Conservation (phyloP, 2,329 filamentous ascomycete species). For the Neofusicoccum kwambonambiense region DNA sequence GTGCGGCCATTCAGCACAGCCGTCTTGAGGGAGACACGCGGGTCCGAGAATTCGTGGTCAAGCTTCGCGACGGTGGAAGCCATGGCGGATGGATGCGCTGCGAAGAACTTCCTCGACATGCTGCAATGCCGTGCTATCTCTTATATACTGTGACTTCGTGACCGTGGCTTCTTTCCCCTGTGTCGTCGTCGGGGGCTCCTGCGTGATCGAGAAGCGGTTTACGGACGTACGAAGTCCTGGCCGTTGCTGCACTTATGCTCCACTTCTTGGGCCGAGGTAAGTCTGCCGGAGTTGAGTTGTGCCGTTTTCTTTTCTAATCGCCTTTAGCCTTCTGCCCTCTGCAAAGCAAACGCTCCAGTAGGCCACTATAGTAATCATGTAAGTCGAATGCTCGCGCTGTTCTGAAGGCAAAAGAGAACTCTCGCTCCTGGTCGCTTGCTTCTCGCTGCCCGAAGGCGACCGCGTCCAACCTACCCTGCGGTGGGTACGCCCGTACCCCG, state of each 20-base stretch:
- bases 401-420: too few relatives aligned
- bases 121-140: not conserved
- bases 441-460: too few relatives aligned
- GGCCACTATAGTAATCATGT: too few relatives aligned
- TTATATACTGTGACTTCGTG: not conserved
- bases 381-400: too few relatives aligned
- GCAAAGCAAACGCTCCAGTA: too few relatives aligned
- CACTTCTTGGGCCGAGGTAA: slow-evolving; percentile 10
- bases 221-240: slow-evolving; percentile 12
- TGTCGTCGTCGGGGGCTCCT: not conserved
- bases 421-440: too few relatives aligned
- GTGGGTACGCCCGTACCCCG: too few relatives aligned
- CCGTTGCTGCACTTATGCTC: not conserved
- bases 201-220: not conserved
- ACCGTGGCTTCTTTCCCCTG: not conserved
- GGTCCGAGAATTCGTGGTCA: slow-evolving; percentile 56
- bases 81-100: slow-evolving; percentile 37
- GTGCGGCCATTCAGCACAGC: slow-evolving; percentile 65
- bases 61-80: slow-evolving; percentile 58
- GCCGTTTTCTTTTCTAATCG: not conserved
- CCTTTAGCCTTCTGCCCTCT: too few relatives aligned
- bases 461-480: too few relatives aligned
- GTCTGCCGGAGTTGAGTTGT: not conserved
- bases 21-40: slow-evolving; percentile 63
- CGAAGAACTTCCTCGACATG: not conserved